These are phyloP conservation scores for Aspergillus sp. DNA, from an alignment of 2,329 filamentous ascomycete genomes.

Conservation along the genomic window DNA sequence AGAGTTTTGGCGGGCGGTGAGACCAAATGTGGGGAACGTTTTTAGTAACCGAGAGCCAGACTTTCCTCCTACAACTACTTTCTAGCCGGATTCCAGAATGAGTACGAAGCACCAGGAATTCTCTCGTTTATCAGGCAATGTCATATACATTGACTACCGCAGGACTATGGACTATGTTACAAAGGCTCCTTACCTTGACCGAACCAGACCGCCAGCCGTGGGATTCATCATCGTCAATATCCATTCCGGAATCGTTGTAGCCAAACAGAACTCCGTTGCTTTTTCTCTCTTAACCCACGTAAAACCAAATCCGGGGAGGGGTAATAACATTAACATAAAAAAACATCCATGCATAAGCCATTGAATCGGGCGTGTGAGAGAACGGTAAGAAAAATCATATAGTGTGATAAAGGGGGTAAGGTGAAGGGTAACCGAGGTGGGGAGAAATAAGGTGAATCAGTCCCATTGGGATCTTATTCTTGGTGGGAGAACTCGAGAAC, in stretches of 20 bases:
- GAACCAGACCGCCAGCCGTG: slow-evolving; percentile 16
- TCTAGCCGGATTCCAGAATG: too few relatives aligned
- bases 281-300: slow-evolving; percentile 25
- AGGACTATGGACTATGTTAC: slow-evolving; percentile 21
- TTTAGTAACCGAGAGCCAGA: slow-evolving; percentile 5
- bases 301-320: slow-evolving; percentile 16
- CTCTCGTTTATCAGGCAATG: neutral
- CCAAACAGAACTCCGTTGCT: slow-evolving; percentile 34
- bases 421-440: neutral
- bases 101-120: neutral
- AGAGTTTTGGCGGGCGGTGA: slow-evolving; percentile 22
- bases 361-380: slow-evolving; percentile 12
- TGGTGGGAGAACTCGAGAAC: slow-evolving; percentile 27
- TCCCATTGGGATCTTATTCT: slow-evolving; percentile 14
- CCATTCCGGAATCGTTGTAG: slow-evolving; percentile 25
- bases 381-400: slow-evolving; percentile 8
- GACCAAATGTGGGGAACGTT: slow-evolving; percentile 9
- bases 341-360: slow-evolving; percentile 3
- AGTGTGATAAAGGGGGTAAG: neutral
- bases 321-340: slow-evolving; percentile 14
- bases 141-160: slow-evolving; percentile 25
- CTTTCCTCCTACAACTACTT: too few relatives aligned
- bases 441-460: neutral
- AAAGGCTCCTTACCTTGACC: slow-evolving; percentile 20
- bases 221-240: slow-evolving; percentile 17